Base-by-base conservation (phyloP, 2,329 filamentous ascomycete genomes). In the Colletotrichum nymphaeae region DNA sequence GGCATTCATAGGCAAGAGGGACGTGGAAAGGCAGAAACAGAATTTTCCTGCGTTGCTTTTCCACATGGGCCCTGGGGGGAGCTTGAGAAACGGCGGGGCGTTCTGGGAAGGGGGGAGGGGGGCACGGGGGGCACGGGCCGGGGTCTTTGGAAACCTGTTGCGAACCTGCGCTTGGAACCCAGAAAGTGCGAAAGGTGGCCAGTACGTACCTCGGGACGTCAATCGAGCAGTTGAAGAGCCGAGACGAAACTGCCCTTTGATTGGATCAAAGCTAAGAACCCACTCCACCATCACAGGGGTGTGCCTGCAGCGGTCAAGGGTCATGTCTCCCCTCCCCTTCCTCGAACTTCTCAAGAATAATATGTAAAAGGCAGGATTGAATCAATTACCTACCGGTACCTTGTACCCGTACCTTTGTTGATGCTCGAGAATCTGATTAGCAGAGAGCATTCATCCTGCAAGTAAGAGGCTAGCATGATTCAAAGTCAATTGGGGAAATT, bases 11-110 rank as follows among this genome's bases (percentile, higher is more conserved):
- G 32, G 59, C 52, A 70, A 46, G 55, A 60, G 57, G 53, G 42
- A 46, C 42, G 42, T 46, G 16, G 68, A 60, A 60, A 49, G 32
- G 66, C 64, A 69, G 59, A 69, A 72, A 64, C 66, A 30, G 37
- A 64, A 69, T 58, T 69, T 60, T 60, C 58, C 59, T 70, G 67
- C 46, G 35, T 69, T 73, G 66, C 57, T 28, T 56, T 53, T 52
- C 42, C 60, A 52, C 62, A 52, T 57, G 22, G 26, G 26, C 37
- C 22, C 59, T 52, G 30, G 46, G 30, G 46, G 35, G 24, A 46
- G 46, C 62, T 63, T 32, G 49, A 35, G 28, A 28, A n/a, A 52
- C 14, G 30, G 63, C 32, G 46, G 56, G 56, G 59, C 58, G 24
- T 63, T 67, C 52, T 68, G 52, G 64, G 37, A 59, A 63, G 28